A percentile compares a stretch with the other conserved stretches of the same genome.
Evolutionary conservation across 345 rosid species (phyloP).

Genomic region (Moringa oleifera): DNA sequence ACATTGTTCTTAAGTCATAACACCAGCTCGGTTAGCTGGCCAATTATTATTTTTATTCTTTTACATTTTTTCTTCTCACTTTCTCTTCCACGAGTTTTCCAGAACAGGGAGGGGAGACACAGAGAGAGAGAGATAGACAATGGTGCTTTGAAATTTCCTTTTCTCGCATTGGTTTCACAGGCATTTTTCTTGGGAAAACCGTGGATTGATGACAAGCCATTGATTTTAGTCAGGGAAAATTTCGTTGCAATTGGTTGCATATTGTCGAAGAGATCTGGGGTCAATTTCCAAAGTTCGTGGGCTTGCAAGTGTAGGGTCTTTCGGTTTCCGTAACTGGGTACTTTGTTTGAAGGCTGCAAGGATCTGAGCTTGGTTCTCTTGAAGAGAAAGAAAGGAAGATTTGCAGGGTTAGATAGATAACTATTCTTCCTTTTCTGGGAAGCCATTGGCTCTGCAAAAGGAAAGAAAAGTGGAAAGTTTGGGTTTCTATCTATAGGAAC

Average conservation of each 20-base stretch:
- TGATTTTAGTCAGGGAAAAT: neutral
- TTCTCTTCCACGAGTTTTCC: constrained; percentile 37
- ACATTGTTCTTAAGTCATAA: constrained; percentile 21
- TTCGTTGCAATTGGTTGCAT: constrained; percentile 5
- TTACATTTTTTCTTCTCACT: constrained; percentile 3
- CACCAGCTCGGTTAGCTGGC: constrained; percentile 58
- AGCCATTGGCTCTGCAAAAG: constrained; percentile 17
- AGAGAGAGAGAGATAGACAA: constrained; percentile 12
- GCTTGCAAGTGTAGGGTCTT: neutral
- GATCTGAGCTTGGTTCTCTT: constrained; percentile 29
- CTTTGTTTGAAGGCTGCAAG: neutral
- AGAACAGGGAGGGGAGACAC: constrained; percentile 23
- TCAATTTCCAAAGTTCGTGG: neutral
- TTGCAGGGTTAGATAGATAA: too few relatives aligned
- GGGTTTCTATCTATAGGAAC: constrained; percentile 5
- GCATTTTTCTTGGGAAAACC: constrained; percentile 17
- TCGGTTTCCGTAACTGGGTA: neutral
- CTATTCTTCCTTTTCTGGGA: constrained; percentile 17
- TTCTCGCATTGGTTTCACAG: constrained; percentile 13
- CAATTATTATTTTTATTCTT: constrained; percentile 47
- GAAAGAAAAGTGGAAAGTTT: constrained; percentile 9
- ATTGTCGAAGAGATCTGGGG: constrained; percentile 16
- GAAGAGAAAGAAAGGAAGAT: constrained; percentile 11
- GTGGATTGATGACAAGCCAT: neutral
- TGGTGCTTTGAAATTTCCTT: constrained; percentile 17